A percentile compares a stretch with the other conserved stretches of the same genome.
Evolutionary conservation across 1,139 yeast genomes (phyloP).

Genomic region (Trichomonascaceae sp.): DNA sequence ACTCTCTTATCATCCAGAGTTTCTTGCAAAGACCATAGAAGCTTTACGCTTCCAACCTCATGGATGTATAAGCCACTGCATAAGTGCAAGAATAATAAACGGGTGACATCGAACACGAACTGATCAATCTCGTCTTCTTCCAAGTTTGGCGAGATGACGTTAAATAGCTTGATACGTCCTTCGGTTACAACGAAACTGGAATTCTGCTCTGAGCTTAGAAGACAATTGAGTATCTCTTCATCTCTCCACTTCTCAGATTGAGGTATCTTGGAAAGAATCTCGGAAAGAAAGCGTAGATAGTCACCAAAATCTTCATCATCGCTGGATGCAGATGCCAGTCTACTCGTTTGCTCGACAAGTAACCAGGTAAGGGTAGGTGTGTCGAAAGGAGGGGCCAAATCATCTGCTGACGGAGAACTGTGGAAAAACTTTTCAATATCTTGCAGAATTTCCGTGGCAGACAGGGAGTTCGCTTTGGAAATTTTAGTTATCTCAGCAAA

Average conservation of each 20-base stretch:
- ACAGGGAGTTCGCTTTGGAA: constrained; percentile 25
- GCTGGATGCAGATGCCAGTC: not conserved
- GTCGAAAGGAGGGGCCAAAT: constrained; percentile 38
- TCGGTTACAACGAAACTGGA: constrained; percentile 31
- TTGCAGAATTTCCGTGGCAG: constrained; percentile 21
- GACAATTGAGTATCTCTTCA: constrained; percentile 31
- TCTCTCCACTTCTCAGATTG: constrained; percentile 33
- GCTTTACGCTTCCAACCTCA: constrained; percentile 59
- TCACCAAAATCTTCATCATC: constrained; percentile 14
- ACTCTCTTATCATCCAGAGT: constrained; percentile 30
- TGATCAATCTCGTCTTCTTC: constrained; percentile 19
- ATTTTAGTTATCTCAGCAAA: constrained; percentile 42
- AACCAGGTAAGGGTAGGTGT: constrained; percentile 42
- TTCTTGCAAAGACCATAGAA: constrained; percentile 35
- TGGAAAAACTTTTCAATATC: constrained; percentile 33
- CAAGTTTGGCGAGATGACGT: constrained; percentile 31
- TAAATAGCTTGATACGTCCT: constrained; percentile 44
- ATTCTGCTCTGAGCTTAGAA: constrained; percentile 18
- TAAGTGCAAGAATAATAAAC: constrained; percentile 14
- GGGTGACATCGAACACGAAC: constrained; percentile 12
- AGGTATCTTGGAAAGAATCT: constrained; percentile 45
- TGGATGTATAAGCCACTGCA: constrained; percentile 37
- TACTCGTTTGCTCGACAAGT: constrained; percentile 29
- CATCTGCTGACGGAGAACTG: constrained; percentile 22
- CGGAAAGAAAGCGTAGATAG: constrained; percentile 39